These are phyloP conservation scores for Trifolium subterraneum DNA, from an alignment of 306 rosid species.

Conservation along the genomic window DNA sequence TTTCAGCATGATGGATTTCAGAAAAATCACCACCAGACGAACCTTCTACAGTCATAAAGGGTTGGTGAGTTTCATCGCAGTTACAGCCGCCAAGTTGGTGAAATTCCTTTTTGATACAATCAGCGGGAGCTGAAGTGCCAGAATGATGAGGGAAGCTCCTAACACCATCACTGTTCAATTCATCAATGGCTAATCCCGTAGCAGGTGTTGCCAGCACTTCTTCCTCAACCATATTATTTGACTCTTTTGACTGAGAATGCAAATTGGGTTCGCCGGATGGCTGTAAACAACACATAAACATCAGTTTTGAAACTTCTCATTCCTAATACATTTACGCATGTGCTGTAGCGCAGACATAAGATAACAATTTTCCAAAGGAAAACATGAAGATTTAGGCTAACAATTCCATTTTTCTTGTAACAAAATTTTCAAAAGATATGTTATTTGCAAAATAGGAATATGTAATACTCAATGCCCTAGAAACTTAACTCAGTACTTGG, in stretches of 20 bases:
- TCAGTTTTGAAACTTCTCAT: constrained; percentile 21
- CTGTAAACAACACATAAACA: constrained; percentile 49
- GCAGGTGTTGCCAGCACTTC: constrained; percentile 18
- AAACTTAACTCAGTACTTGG: neutral
- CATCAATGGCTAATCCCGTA: constrained; percentile 38
- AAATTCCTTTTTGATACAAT: constrained; percentile 46
- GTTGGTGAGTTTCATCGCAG: constrained; percentile 37
- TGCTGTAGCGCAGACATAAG: neutral
- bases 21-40: neutral
- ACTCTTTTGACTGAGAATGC: constrained; percentile 35
- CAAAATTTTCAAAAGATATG: constrained; percentile 1
- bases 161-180: constrained; percentile 43
- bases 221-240: constrained; percentile 36
- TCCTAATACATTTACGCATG: neutral
- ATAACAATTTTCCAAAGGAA: neutral
- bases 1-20: constrained; percentile 20
- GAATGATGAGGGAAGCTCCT: constrained; percentile 43
- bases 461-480: constrained; percentile 18
- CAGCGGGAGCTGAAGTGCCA: constrained; percentile 43
- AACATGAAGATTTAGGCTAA: neutral
- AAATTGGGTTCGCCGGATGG: constrained; percentile 40
- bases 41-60: neutral
- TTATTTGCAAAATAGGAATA: neutral
- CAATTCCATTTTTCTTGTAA: neutral
- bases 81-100: constrained; percentile 37